Evolutionary conservation across 2,329 filamentous ascomycete species (phyloP).

Genomic region (Keithomyces neogunnii): DNA sequence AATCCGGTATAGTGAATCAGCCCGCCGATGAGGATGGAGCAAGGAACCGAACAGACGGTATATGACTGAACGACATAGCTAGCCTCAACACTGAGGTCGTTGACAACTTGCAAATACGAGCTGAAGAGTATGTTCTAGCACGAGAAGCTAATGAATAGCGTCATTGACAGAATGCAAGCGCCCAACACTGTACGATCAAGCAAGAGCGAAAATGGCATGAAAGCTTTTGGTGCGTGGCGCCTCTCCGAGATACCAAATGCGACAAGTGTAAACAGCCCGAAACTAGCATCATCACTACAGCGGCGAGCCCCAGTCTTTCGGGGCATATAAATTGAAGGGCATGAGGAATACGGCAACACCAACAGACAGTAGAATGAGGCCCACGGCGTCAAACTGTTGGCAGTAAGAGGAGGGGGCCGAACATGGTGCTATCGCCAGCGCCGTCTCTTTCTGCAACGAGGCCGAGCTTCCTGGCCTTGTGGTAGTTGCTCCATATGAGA

Average conservation of each 20-base stretch:
- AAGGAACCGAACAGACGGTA: conserved; percentile 38
- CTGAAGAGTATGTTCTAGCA: conserved; percentile 39
- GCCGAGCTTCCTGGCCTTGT: conserved; percentile 45
- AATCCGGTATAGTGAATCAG: conserved; percentile 41
- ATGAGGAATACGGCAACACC: conserved; percentile 50
- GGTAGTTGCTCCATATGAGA: conserved; percentile 45
- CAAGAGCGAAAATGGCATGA: conserved; percentile 43
- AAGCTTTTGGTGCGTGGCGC: conserved; percentile 42
- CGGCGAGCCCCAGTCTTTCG: conserved; percentile 38
- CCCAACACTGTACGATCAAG: conserved; percentile 40
- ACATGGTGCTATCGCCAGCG: conserved; percentile 27
- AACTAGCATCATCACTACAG: conserved; percentile 47
- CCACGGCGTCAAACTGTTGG: conserved; percentile 46
- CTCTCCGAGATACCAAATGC: conserved; percentile 45
- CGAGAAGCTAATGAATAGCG: conserved; percentile 35
- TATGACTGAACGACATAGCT: conserved; percentile 41
- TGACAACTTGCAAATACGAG: conserved; percentile 44
- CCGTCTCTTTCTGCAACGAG: conserved; percentile 28
- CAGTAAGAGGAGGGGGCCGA: conserved; percentile 38
- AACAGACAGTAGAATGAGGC: conserved; percentile 40
- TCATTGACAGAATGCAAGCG: conserved; percentile 30
- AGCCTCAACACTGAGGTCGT: conserved; percentile 35
- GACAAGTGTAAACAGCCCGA: conserved; percentile 48
- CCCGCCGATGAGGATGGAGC: conserved; percentile 35
- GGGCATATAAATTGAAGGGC: conserved; percentile 46